Evolutionary conservation across 1,139 yeast species (phyloP).

Genomic region (Candida albicans): DNA sequence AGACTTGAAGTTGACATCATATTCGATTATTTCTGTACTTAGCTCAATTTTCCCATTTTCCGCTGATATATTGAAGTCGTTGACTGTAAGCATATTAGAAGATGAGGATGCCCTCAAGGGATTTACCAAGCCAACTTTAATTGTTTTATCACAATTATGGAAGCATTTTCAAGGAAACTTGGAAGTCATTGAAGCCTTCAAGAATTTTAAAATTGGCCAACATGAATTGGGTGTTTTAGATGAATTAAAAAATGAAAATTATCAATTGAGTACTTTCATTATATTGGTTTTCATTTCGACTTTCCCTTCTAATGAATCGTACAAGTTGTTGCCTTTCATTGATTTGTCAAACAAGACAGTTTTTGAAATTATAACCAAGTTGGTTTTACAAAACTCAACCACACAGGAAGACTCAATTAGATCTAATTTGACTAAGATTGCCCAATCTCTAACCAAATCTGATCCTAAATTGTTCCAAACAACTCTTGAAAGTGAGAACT

Average conservation of each 20-base stretch:
- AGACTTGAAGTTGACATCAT: conserved; percentile 81
- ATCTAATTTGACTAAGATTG: conserved; percentile 36
- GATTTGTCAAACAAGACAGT: conserved; percentile 20
- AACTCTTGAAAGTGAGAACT: conserved; percentile 34
- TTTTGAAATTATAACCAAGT: conserved; percentile 24
- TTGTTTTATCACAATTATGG: conserved; percentile 47
- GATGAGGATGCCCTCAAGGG: conserved; percentile 21
- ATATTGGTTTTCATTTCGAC: conserved; percentile 27
- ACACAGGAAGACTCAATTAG: conserved; percentile 23
- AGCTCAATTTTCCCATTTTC: conserved; percentile 71
- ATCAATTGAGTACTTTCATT: conserved; percentile 34
- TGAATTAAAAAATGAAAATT: conserved; percentile 26
- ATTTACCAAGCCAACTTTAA: conserved; percentile 33
- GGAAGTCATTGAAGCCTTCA: conserved; percentile 18
- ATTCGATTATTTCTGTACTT: conserved; percentile 76
- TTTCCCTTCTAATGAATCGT: conserved; percentile 19
- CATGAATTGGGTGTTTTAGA: conserved; percentile 7
- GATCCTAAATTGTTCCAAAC: conserved; percentile 42
- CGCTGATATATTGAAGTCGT: conserved; percentile 61
- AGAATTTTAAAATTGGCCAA: conserved; percentile 13
- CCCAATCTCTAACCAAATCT: conserved; percentile 44
- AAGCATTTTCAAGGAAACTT: conserved; percentile 24
- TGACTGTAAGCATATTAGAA: conserved; percentile 60
- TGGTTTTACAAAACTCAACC: conserved; percentile 22
- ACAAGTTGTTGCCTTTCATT: conserved; percentile 24